Evolutionary conservation across 805 yeast species (phyloP).

Genomic region (Priceomyces castillae): DNA sequence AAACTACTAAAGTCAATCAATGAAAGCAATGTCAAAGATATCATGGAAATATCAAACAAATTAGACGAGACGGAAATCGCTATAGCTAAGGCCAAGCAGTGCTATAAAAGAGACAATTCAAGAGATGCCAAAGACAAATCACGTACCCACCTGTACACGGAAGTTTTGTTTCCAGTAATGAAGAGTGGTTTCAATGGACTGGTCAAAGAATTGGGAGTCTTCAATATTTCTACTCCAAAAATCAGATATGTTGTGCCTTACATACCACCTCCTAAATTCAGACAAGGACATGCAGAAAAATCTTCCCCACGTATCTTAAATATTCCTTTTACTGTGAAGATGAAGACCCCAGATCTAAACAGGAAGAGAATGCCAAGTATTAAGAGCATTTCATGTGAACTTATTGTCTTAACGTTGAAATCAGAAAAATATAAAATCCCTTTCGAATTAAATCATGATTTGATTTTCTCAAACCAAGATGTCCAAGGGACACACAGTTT

Average conservation of each 20-base stretch:
- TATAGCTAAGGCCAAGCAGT: slow-evolving; percentile 20
- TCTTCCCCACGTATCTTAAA: slow-evolving; percentile 21
- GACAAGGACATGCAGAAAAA: slow-evolving; percentile 4
- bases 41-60: slow-evolving; percentile 7
- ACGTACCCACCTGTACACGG: slow-evolving; percentile 7
- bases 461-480: slow-evolving; percentile 23
- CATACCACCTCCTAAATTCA: slow-evolving; percentile 21
- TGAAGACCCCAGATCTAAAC: slow-evolving; percentile 3
- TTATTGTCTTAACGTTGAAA: slow-evolving; percentile 29
- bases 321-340: slow-evolving; percentile 12
- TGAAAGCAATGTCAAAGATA: neutral
- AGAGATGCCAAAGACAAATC: slow-evolving; percentile 8
- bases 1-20: slow-evolving; percentile 15
- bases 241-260: slow-evolving; percentile 18
- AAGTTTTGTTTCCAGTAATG: slow-evolving; percentile 11
- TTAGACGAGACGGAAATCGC: slow-evolving; percentile 14
- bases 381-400: slow-evolving; percentile 22
- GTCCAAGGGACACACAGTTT: slow-evolving; percentile 1
- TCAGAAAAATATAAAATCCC: slow-evolving; percentile 36
- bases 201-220: slow-evolving; percentile 11
- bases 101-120: slow-evolving; percentile 12
- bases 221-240: slow-evolving; percentile 17
- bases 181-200: slow-evolving; percentile 15
- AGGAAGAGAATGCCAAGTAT: slow-evolving; percentile 21
- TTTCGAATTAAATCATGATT: slow-evolving; percentile 36